Percentiles rank a stretch among this genome's conserved stretches.
phyloP scores from a whole-genome alignment of 2,329 filamentous ascomycete genomes.

The Penicillium palitans region DNA sequence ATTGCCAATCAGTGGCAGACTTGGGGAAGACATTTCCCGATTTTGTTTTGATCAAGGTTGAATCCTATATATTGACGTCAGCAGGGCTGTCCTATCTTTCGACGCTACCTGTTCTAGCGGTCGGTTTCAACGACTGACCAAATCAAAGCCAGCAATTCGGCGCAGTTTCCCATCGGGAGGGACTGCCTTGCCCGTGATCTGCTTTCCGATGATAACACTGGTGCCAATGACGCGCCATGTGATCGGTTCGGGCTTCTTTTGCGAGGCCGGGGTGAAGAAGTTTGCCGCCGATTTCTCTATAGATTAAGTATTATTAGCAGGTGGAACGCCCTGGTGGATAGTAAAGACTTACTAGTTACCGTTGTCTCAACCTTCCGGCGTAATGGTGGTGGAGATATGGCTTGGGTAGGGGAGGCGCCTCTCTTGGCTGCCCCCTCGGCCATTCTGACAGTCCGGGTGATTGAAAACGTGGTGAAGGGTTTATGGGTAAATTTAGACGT shows the following conservation, averaged over 20 bases:
- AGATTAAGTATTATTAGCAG: not conserved
- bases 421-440: constrained; percentile 37
- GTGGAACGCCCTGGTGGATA: too few relatives aligned
- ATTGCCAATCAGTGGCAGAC: constrained; percentile 81
- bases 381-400: constrained; percentile 58
- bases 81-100: not conserved
- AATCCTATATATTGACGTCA: constrained; percentile 60
- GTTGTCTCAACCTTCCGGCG: constrained; percentile 57
- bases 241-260: constrained; percentile 77
- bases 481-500: not conserved
- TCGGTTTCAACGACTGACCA: constrained; percentile 33
- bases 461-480: constrained; percentile 16
- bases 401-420: constrained; percentile 35
- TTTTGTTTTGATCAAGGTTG: constrained; percentile 76
- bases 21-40: constrained; percentile 78
- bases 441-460: constrained; percentile 27
- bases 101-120: not conserved
- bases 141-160: constrained; percentile 50
- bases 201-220: constrained; percentile 75
- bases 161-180: constrained; percentile 21
- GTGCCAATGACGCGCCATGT: constrained; percentile 67
- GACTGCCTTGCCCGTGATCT: constrained; percentile 47
- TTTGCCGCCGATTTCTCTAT: constrained; percentile 63
- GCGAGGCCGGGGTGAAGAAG: constrained; percentile 84
- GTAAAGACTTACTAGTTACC: constrained; percentile 51